A percentile compares a stretch with the other conserved stretches of the same genome.
Evolutionary conservation across 352 stramenopile genomes (phyloP).

Genomic region (Pythium brachiatum): DNA sequence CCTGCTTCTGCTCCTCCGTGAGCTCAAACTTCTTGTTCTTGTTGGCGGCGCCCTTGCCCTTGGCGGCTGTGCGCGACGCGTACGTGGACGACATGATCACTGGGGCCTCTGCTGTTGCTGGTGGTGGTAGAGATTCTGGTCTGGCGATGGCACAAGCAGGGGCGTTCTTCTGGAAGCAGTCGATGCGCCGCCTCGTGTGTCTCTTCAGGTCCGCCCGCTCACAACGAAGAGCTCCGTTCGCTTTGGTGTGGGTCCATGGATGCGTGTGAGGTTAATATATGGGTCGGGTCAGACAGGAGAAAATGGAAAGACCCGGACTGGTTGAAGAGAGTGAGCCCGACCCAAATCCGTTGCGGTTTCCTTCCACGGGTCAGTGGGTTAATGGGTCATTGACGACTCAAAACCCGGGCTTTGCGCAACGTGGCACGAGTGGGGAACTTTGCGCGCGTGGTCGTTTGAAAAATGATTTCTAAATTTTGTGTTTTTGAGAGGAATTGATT

Average conservation of each 20-base stretch:
- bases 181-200: slow-evolving; percentile 16
- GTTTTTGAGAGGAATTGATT: slow-evolving; percentile 11
- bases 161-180: slow-evolving; percentile 14
- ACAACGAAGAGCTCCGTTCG: neutral
- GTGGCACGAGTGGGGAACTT: slow-evolving; percentile 5
- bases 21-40: slow-evolving; percentile 89
- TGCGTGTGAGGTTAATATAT: neutral
- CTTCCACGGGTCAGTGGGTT: slow-evolving; percentile 7
- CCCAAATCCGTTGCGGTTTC: slow-evolving; percentile 7
- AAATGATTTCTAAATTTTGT: slow-evolving; percentile 12
- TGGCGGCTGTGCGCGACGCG: slow-evolving; percentile 53
- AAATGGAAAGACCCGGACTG: slow-evolving; percentile 14
- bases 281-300: slow-evolving; percentile 1
- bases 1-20: slow-evolving; percentile 94
- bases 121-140: slow-evolving; percentile 14
- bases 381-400: neutral
- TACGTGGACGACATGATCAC: slow-evolving; percentile 64
- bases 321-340: neutral
- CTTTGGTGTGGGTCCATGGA: neutral
- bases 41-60: slow-evolving; percentile 61
- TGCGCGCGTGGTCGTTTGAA: neutral
- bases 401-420: neutral
- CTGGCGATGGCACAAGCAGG: neutral
- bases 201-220: slow-evolving; percentile 19
- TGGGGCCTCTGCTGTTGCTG: neutral